phyloP scores from a whole-genome alignment of 2,329 filamentous ascomycete genomes.

The Escovopsis sp. region DNA sequence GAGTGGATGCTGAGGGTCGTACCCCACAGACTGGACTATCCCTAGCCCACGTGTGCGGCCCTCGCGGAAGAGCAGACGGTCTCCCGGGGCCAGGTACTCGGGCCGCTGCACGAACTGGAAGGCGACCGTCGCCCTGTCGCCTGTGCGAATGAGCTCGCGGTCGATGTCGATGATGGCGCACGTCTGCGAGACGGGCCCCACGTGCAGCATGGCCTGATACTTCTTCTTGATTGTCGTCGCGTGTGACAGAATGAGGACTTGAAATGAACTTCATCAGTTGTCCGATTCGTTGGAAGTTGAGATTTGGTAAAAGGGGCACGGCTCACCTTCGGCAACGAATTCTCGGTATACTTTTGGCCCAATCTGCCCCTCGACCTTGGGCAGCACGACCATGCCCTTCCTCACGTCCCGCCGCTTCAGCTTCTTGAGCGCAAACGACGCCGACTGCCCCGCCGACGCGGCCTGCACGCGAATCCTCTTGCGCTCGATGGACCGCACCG shows the following conservation, averaged over 20 bases:
- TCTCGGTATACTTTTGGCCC: slow-evolving; percentile 57
- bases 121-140: slow-evolving; percentile 84
- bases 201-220: slow-evolving; percentile 97
- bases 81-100: slow-evolving; percentile 79
- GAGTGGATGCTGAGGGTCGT: slow-evolving; percentile 50
- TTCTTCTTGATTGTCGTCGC: slow-evolving; percentile 93
- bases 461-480: slow-evolving; percentile 83
- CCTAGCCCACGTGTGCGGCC: slow-evolving; percentile 89
- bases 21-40: slow-evolving; percentile 83
- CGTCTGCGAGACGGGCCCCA: slow-evolving; percentile 87
- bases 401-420: slow-evolving; percentile 82
- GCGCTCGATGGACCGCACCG: slow-evolving; percentile 82
- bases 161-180: slow-evolving; percentile 97
- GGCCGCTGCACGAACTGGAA: slow-evolving; percentile 91
- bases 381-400: slow-evolving; percentile 95
- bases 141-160: slow-evolving; percentile 84
- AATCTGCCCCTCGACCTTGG: slow-evolving; percentile 61
- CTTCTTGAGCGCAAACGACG: slow-evolving; percentile 79
- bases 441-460: slow-evolving; percentile 82
- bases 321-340: slow-evolving; percentile 61
- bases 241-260: slow-evolving; percentile 81
- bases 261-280: neutral
- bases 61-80: slow-evolving; percentile 84
- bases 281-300: too few relatives aligned
- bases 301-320: neutral